phyloP scores from a whole-genome alignment of 331 rosid genomes.

The Telfairia occidentalis region DNA sequence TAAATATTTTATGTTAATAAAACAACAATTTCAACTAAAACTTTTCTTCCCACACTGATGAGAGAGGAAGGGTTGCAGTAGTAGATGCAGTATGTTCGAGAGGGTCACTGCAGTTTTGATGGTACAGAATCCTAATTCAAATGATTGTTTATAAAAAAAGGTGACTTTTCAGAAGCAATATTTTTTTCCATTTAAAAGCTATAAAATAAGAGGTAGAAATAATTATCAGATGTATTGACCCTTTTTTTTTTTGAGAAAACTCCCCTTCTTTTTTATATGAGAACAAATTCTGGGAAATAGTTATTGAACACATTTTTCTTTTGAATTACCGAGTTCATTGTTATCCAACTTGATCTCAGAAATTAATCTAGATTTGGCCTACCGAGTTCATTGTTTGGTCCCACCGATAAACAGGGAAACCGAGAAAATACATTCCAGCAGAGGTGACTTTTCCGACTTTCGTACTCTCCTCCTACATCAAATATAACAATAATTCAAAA shows the following conservation, averaged over 20 bases:
- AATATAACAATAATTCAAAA: constrained; percentile 9
- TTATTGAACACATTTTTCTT: not conserved
- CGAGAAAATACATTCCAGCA: constrained; percentile 97
- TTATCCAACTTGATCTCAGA: constrained; percentile 9
- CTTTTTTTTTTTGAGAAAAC: not conserved
- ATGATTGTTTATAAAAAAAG: not conserved
- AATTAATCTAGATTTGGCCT: constrained; percentile 23
- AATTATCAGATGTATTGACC: not conserved
- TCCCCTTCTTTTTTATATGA: not conserved
- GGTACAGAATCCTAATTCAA: not conserved
- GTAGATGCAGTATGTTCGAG: not conserved
- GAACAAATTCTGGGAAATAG: not conserved
- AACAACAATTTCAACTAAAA: too few relatives aligned
- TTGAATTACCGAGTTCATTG: too few relatives aligned
- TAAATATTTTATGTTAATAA: too few relatives aligned
- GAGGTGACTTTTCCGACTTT: constrained; percentile 80
- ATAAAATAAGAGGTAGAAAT: not conserved
- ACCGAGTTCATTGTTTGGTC: constrained; percentile 74
- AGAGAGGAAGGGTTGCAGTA: not conserved
- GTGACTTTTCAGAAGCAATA: not conserved
- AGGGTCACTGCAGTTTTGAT: not conserved
- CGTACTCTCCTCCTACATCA: constrained; percentile 85
- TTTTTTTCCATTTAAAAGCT: not conserved
- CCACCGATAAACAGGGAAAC: constrained; percentile 89
- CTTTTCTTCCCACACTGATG: not conserved